These are phyloP conservation scores for Prunus salicina DNA, from an alignment of 306 rosid species.

Conservation along the genomic window DNA sequence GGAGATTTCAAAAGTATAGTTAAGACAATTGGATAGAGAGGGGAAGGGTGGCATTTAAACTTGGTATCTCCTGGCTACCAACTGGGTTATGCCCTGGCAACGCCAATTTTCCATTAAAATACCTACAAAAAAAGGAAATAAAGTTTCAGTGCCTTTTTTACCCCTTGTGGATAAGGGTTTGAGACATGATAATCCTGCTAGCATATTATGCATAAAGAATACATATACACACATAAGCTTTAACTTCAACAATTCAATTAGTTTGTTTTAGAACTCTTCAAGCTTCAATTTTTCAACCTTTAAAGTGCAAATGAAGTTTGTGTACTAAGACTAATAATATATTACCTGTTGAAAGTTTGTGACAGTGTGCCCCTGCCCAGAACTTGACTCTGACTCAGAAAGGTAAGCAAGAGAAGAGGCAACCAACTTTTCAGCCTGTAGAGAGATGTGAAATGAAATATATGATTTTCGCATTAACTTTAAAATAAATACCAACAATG, in stretches of 20 bases:
- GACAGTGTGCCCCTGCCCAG: slow-evolving; percentile 23
- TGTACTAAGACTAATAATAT: slow-evolving; percentile 8
- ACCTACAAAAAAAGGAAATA: neutral
- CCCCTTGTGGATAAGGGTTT: too few species aligned
- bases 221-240: neutral
- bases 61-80: slow-evolving; percentile 1
- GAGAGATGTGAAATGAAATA: slow-evolving; percentile 13
- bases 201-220: neutral
- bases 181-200: too few species aligned
- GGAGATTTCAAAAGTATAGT: neutral
- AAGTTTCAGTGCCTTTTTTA: too few species aligned
- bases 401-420: slow-evolving; percentile 67
- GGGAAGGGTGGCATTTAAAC: neutral
- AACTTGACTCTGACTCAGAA: slow-evolving; percentile 39
- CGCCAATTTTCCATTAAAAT: neutral
- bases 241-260: neutral
- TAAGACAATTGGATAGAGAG: neutral
- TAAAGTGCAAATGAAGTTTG: neutral
- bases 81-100: neutral
- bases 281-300: neutral
- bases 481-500: slow-evolving; percentile 13
- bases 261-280: neutral
- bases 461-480: slow-evolving; percentile 13
- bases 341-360: slow-evolving; percentile 65
- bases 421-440: slow-evolving; percentile 70